phyloP scores from a whole-genome alignment of 495 filamentous ascomycete species.

The Daldinia grandis region DNA sequence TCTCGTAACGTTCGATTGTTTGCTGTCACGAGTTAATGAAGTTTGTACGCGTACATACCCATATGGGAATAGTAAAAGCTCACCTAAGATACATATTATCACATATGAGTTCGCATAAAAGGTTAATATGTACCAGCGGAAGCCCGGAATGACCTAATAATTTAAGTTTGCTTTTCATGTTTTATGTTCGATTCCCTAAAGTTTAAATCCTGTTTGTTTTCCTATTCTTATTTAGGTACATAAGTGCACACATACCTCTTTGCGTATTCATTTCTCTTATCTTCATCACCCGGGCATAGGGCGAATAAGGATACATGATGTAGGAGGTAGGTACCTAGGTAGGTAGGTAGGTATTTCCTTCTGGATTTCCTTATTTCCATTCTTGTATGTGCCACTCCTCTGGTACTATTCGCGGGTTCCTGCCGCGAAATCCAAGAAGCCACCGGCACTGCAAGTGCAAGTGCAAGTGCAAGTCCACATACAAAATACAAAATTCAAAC shows the following conservation, averaged over 20 bases:
- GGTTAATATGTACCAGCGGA: slow-evolving; percentile 11
- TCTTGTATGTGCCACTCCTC: not conserved
- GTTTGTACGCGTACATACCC: slow-evolving; percentile 6
- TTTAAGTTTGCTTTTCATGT: slow-evolving; percentile 13
- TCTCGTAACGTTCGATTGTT: slow-evolving; percentile 11
- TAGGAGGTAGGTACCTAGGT: too few species aligned
- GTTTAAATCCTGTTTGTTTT: slow-evolving; percentile 24
- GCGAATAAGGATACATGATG: not conserved
- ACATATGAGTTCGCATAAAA: not conserved
- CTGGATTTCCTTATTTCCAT: not conserved
- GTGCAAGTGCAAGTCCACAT: too few species aligned
- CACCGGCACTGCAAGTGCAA: too few species aligned
- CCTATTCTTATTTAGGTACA: not conserved
- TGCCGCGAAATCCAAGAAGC: not conserved
- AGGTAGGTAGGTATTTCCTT: too few species aligned
- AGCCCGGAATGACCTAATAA: slow-evolving; percentile 8
- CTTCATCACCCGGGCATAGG: not conserved
- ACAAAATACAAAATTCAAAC: slow-evolving; percentile 1
- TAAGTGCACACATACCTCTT: too few species aligned
- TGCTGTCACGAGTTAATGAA: slow-evolving; percentile 28
- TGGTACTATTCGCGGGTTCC: not conserved
- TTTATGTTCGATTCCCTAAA: slow-evolving; percentile 21
- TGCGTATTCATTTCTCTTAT: not conserved
- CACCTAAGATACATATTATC: not conserved
- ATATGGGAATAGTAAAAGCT: not conserved